These are phyloP conservation scores for Penstemon davidsonii DNA, from an alignment of 257 asterid genomes.

Conservation along the genomic window DNA sequence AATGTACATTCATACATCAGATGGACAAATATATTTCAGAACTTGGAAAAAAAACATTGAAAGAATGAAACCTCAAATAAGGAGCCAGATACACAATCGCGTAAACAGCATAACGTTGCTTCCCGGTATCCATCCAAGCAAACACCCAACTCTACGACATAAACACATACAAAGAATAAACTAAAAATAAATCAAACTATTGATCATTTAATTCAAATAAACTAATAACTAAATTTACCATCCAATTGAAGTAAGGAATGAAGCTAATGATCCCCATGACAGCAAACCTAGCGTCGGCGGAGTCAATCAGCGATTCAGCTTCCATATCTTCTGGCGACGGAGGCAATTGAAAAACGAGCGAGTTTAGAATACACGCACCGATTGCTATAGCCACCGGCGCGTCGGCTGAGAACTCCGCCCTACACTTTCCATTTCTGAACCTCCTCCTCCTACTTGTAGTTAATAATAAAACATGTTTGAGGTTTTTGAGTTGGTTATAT, in stretches of 20 bases:
- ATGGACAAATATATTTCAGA: background rate
- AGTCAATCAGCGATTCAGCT: conserved; percentile 68
- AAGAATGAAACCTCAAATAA: conserved; percentile 66
- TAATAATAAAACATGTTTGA: conserved; percentile 21
- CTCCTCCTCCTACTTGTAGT: conserved; percentile 34
- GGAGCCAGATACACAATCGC: conserved; percentile 93
- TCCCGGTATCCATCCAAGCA: conserved; percentile 96
- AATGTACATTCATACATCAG: background rate
- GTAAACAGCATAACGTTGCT: conserved; percentile 77
- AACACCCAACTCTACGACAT: conserved; percentile 83
- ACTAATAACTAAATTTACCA: conserved; percentile 42
- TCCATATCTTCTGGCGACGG: conserved; percentile 62
- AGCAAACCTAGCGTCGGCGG: conserved; percentile 83
- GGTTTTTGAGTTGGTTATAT: conserved; percentile 33
- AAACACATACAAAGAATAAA: conserved; percentile 5
- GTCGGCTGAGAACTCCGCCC: conserved; percentile 79
- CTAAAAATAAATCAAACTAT: background rate
- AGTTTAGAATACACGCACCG: conserved; percentile 82
- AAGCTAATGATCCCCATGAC: conserved; percentile 93
- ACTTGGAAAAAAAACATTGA: background rate
- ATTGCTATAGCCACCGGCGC: conserved; percentile 76
- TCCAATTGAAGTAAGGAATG: conserved; percentile 97
- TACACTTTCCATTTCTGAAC: conserved; percentile 56
- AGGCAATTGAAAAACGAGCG: conserved; percentile 61
- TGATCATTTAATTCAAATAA: conserved; percentile 2